Conservation (phyloP, 2,329 filamentous ascomycete genomes). For the Macrophomina phaseolina region DNA sequence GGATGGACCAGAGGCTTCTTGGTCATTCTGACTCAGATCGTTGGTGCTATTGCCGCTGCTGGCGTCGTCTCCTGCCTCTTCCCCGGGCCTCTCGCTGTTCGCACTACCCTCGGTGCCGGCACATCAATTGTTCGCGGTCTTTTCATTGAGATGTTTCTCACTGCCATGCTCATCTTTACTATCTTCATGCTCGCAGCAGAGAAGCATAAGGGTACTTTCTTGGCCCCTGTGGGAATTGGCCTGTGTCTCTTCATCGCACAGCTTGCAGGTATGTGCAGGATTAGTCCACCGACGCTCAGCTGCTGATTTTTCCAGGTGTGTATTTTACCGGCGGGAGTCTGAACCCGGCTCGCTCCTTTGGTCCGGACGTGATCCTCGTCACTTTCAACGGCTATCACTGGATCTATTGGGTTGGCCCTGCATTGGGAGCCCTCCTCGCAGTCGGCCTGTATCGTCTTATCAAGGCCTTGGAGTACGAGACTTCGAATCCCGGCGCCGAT, state of each 20-base stretch:
- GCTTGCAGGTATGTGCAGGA: slow-evolving; percentile 42
- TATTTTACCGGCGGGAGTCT: slow-evolving; percentile 55
- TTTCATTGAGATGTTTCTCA: slow-evolving; percentile 59
- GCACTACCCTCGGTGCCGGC: slow-evolving; percentile 48
- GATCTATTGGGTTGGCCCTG: slow-evolving; percentile 59
- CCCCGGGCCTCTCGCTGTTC: slow-evolving; percentile 53
- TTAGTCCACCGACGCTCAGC: background rate
- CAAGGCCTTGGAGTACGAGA: slow-evolving; percentile 58
- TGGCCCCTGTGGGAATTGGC: slow-evolving; percentile 51
- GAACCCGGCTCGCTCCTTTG: slow-evolving; percentile 57
- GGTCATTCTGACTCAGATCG: slow-evolving; percentile 53
- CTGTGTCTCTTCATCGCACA: slow-evolving; percentile 55
- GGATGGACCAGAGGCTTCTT: slow-evolving; percentile 51
- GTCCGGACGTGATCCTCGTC: slow-evolving; percentile 51
- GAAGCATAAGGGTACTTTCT: slow-evolving; percentile 48
- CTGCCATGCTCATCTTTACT: slow-evolving; percentile 55
- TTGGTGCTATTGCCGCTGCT: slow-evolving; percentile 53
- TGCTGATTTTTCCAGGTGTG: slow-evolving; percentile 40
- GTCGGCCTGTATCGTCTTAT: slow-evolving; percentile 57
- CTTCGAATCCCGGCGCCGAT: slow-evolving; percentile 56
- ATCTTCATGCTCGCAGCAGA: slow-evolving; percentile 54
- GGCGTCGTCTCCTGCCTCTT: slow-evolving; percentile 53
- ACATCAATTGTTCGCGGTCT: slow-evolving; percentile 53
- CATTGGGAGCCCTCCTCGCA: slow-evolving; percentile 52
- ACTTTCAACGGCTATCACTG: slow-evolving; percentile 54